A percentile compares a stretch with the other conserved stretches of the same genome.
Conservation (phyloP, 73 alveolate genomes). For the Uronychia setigera region DNA sequence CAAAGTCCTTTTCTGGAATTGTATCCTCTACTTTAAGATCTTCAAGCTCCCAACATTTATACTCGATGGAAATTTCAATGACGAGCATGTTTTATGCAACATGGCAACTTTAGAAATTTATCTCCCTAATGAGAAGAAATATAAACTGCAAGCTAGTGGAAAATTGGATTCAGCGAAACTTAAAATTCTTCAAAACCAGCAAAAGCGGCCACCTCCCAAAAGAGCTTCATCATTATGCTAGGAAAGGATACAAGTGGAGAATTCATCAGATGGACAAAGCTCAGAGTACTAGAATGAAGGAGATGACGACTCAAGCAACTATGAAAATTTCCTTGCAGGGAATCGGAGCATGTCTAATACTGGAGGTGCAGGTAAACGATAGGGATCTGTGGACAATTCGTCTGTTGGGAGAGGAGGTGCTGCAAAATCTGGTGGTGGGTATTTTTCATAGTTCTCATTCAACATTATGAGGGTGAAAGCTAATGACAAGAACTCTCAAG, state of each 20-base stretch:
- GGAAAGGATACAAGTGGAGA: background rate
- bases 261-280: background rate
- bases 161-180: background rate
- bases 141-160: background rate
- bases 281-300: background rate
- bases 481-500: background rate
- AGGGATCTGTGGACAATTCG: background rate
- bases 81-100: constrained; percentile 24
- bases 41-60: constrained; percentile 65
- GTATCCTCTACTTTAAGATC: constrained; percentile 63
- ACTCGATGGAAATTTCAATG: constrained; percentile 44
- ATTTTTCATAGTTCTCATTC: background rate
- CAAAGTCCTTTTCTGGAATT: constrained; percentile 66
- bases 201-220: constrained; percentile 1
- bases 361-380: background rate
- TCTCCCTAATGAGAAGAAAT: constrained; percentile 35
- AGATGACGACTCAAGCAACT: background rate
- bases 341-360: background rate
- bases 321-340: background rate
- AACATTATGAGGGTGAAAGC: background rate
- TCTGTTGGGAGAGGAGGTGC: too few species aligned
- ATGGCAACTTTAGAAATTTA: constrained; percentile 20
- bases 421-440: too few species aligned
- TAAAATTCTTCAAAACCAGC: background rate
- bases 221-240: background rate